These are phyloP conservation scores for Salvia splendens DNA, from an alignment of 257 asterid species.

Conservation along the genomic window DNA sequence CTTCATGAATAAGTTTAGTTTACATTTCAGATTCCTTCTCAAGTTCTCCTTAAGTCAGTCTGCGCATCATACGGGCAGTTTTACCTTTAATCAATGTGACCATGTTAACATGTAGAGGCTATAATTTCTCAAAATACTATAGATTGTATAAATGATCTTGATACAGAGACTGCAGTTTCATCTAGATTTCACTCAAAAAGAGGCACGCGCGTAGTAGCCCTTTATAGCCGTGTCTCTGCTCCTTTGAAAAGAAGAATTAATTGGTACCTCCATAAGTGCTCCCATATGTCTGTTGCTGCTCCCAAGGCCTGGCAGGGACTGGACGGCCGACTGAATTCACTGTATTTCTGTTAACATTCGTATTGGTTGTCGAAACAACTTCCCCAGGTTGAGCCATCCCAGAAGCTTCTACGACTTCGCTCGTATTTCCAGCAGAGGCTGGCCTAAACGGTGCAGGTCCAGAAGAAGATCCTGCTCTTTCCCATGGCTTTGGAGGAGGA, in stretches of 20 bases:
- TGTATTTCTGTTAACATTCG: constrained; percentile 42
- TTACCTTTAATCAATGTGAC: background rate
- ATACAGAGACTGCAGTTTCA: constrained; percentile 8
- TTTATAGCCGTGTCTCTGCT: background rate
- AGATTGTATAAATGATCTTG: background rate
- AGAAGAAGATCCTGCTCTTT: constrained; percentile 78
- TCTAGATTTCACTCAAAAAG: background rate
- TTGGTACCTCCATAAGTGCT: constrained; percentile 68
- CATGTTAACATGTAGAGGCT: background rate
- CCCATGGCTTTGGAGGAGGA: constrained; percentile 95
- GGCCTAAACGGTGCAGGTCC: constrained; percentile 90
- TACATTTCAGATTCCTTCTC: background rate
- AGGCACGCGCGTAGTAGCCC: background rate
- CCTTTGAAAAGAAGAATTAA: background rate
- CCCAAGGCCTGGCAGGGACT: constrained; percentile 94
- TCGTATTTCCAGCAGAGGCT: constrained; percentile 79
- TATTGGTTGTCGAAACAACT: constrained; percentile 61
- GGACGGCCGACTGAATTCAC: constrained; percentile 62
- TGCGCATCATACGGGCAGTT: background rate
- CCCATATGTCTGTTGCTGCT: constrained; percentile 69
- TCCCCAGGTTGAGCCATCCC: constrained; percentile 95
- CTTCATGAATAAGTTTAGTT: background rate
- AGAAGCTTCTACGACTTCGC: constrained; percentile 87
- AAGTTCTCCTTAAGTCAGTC: background rate
- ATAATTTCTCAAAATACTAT: background rate